A percentile compares a stretch with the other conserved stretches of the same genome.
These are phyloP conservation scores for Phytophthora constricta DNA, from an alignment of 352 stramenopile genomes.

Conservation along the genomic window DNA sequence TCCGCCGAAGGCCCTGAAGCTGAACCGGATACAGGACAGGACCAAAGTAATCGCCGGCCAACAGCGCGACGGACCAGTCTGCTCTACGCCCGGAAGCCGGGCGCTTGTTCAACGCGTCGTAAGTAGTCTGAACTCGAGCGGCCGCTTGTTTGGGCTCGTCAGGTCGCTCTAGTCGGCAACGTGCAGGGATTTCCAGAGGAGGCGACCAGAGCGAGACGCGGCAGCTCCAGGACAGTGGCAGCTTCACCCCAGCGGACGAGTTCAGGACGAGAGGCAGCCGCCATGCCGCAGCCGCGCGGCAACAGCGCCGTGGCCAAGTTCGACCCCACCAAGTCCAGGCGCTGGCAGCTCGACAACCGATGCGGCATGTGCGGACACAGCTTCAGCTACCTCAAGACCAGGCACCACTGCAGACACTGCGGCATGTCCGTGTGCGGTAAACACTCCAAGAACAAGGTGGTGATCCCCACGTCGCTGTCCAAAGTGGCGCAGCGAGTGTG, in stretches of 20 bases:
- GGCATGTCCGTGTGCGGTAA: conserved; percentile 77
- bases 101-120: conserved; percentile 19
- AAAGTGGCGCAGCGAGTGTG: conserved; percentile 75
- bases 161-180: conserved; percentile 37
- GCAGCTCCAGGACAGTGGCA: too few relatives aligned
- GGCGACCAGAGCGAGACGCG: conserved; percentile 9
- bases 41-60: background rate
- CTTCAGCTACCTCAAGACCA: conserved; percentile 69
- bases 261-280: conserved; percentile 14
- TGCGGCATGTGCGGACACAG: conserved; percentile 66
- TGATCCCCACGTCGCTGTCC: conserved; percentile 74
- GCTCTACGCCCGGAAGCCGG: background rate
- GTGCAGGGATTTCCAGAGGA: background rate
- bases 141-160: conserved; percentile 8
- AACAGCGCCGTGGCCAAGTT: conserved; percentile 57
- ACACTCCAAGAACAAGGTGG: conserved; percentile 71
- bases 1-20: conserved; percentile 12
- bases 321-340: conserved; percentile 45
- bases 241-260: too few relatives aligned
- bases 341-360: conserved; percentile 63
- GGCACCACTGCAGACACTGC: conserved; percentile 84
- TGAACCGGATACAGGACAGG: conserved; percentile 32
- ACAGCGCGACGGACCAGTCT: background rate
- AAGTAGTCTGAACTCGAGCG: conserved; percentile 12
- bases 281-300: conserved; percentile 31